Conservation (phyloP, 2,329 filamentous ascomycete species). For the Pseudofabraea citricarpa region DNA sequence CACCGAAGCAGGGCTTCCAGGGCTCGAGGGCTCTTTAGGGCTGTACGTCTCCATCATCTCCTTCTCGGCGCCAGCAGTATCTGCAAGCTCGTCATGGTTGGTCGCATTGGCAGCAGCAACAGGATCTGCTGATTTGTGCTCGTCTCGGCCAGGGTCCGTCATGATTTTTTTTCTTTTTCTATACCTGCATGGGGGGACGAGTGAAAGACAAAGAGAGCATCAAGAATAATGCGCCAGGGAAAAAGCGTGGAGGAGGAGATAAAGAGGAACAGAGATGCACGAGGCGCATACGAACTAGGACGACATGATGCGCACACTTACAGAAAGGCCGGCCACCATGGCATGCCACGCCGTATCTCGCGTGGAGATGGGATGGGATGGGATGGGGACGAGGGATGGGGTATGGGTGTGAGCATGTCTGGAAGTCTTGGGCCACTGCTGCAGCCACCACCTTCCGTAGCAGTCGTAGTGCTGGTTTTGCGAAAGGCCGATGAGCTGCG, state of each 20-base stretch:
- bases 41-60: conserved; percentile 19
- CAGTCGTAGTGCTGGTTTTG: too few relatives aligned
- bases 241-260: not conserved
- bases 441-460: too few relatives aligned
- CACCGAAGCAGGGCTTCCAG: conserved; percentile 10
- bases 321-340: too few relatives aligned
- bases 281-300: too few relatives aligned
- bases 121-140: conserved; percentile 9
- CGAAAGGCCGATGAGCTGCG: too few relatives aligned
- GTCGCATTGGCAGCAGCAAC: conserved; percentile 9
- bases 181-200: too few relatives aligned
- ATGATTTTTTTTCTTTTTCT: not conserved
- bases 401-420: not conserved
- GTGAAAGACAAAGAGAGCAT: too few relatives aligned
- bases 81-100: conserved; percentile 12
- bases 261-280: not conserved
- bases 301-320: too few relatives aligned
- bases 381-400: not conserved
- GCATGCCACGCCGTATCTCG: too few relatives aligned
- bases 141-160: not conserved
- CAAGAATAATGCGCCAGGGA: too few relatives aligned
- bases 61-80: conserved; percentile 18
- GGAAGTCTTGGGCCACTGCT: too few relatives aligned
- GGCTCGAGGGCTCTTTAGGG: conserved; percentile 13
- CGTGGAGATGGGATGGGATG: not conserved